Evolutionary conservation across 1,139 yeast species (phyloP).

Genomic region (Nadsonia starkeyi-henricii): DNA sequence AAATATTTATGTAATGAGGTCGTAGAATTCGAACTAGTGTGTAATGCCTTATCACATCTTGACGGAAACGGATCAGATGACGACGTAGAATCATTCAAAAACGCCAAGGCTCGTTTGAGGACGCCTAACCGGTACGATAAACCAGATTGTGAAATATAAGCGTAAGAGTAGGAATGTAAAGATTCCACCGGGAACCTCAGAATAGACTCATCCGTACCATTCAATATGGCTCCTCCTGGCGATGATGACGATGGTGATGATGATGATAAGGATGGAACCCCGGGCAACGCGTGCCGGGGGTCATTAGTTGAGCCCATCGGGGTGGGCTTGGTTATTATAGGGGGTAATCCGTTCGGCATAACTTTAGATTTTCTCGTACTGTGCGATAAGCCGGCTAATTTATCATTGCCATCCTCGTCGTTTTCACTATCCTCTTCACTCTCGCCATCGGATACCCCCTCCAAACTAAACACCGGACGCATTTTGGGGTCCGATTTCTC

Average conservation of each 20-base stretch:
- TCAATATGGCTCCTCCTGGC: too few relatives aligned
- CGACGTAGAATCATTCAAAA: slow-evolving; percentile 33
- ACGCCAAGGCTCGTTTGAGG: slow-evolving; percentile 60
- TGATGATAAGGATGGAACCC: too few relatives aligned
- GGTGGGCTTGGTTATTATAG: too few relatives aligned
- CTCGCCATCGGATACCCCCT: neutral
- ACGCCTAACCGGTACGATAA: slow-evolving; percentile 63
- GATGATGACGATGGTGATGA: too few relatives aligned
- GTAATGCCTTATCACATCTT: neutral
- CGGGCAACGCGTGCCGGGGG: too few relatives aligned
- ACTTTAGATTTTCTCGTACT: neutral
- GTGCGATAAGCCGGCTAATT: neutral
- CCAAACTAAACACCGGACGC: neutral
- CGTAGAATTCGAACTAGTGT: neutral
- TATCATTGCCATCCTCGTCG: neutral
- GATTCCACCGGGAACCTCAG: slow-evolving; percentile 62
- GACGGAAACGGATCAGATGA: neutral
- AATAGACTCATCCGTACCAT: slow-evolving; percentile 15
- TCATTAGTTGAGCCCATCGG: too few relatives aligned
- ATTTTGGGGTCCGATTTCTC: too few relatives aligned
- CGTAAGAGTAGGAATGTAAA: slow-evolving; percentile 74
- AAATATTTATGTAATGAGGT: neutral
- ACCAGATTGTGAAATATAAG: slow-evolving; percentile 69
- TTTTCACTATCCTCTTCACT: neutral
- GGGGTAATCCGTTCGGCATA: too few relatives aligned